Conservation (phyloP, 2,329 filamentous ascomycete genomes). For the Ceratocystis cubensis region DNA sequence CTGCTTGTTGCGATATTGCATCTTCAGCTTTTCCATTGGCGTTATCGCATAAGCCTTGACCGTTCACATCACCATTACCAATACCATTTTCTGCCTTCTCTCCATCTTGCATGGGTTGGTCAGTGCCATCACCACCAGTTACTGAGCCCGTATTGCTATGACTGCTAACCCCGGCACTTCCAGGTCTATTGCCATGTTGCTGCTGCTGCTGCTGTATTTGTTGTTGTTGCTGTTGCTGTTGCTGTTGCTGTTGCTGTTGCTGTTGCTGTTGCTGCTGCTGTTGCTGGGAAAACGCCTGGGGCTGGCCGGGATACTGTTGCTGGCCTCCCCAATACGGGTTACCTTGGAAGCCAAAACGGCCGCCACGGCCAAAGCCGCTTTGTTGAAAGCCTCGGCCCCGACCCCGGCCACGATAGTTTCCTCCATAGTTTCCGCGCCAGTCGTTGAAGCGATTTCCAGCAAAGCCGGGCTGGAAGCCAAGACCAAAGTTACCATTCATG, state of each 20-base stretch:
- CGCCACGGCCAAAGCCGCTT: conserved; percentile 20
- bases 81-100: conserved; percentile 6
- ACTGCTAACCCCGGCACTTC: conserved; percentile 3
- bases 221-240: not conserved
- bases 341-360: conserved; percentile 25
- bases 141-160: conserved; percentile 18
- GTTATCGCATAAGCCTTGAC: conserved; percentile 7
- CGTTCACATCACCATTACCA: conserved; percentile 11
- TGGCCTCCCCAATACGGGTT: conserved; percentile 24
- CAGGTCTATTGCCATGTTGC: not conserved
- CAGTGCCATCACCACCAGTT: conserved; percentile 13
- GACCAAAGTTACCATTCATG: conserved; percentile 12
- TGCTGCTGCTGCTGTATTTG: conserved; percentile 22
- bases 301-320: conserved; percentile 25
- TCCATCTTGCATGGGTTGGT: conserved; percentile 22
- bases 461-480: conserved; percentile 13
- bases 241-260: conserved; percentile 21
- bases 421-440: conserved; percentile 17
- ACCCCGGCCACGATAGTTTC: conserved; percentile 17
- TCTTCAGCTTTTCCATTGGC: conserved; percentile 13
- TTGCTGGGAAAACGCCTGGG: conserved; percentile 26
- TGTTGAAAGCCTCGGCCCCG: conserved; percentile 19
- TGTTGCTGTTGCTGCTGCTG: conserved; percentile 20
- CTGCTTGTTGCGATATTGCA: conserved; percentile 3
- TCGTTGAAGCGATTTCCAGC: conserved; percentile 20